A percentile compares a stretch with the other conserved stretches of the same genome.
phyloP scores from a whole-genome alignment of 371 early-diverging fungal genomes.

The Gilbertella persicaria region DNA sequence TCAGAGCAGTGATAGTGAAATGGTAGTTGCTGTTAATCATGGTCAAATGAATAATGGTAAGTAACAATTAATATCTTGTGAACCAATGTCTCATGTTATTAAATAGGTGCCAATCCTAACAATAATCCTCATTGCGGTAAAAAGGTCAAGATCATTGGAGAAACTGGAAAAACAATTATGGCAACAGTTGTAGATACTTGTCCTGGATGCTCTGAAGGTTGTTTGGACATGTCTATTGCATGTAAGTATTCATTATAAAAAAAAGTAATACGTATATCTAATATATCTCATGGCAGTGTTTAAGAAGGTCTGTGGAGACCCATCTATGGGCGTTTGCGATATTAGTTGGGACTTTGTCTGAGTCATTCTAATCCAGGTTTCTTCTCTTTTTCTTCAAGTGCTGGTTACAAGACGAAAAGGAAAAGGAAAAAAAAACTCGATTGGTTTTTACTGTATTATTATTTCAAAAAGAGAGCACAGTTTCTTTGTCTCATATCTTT shows the following conservation, averaged over 20 bases:
- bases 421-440: no score
- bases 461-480: no score
- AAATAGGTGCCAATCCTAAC: constrained; percentile 40
- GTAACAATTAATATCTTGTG: not conserved
- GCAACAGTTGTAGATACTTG: constrained; percentile 59
- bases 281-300: constrained; percentile 19
- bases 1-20: constrained; percentile 4
- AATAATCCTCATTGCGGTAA: constrained; percentile 21
- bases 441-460: no score
- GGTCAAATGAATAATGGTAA: constrained; percentile 25
- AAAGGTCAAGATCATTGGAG: constrained; percentile 11
- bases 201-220: constrained; percentile 53
- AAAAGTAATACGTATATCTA: not conserved
- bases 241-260: constrained; percentile 4
- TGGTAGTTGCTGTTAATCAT: constrained; percentile 26
- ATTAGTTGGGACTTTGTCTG: constrained; percentile 27
- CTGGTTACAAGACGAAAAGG: not conserved
- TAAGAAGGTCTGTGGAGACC: constrained; percentile 25
- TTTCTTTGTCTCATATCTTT: no score
- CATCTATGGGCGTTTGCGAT: constrained; percentile 17
- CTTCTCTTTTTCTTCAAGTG: not conserved
- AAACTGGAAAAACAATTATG: constrained; percentile 33
- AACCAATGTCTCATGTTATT: not conserved
- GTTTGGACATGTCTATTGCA: constrained; percentile 53
- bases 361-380: not conserved